Evolutionary conservation across 2,329 filamentous ascomycete species (phyloP).

Genomic region (Colletotrichum sp.): DNA sequence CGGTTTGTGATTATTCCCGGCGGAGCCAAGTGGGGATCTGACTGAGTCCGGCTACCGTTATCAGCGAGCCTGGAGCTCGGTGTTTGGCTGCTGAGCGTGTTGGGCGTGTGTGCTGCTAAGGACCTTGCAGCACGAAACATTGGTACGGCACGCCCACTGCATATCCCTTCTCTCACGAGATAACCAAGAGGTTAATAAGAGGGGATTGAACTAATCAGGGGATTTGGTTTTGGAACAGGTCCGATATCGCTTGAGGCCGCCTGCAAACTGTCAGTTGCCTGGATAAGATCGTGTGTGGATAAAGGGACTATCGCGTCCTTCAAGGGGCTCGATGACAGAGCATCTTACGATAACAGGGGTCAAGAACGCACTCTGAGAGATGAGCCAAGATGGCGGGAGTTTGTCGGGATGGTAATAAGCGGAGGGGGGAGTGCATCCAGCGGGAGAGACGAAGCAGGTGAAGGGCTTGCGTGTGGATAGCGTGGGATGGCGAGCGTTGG

Average conservation of each 20-base stretch:
- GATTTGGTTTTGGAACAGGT: not conserved
- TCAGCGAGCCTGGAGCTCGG: constrained; percentile 3
- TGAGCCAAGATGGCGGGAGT: not conserved
- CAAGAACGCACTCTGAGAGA: not conserved
- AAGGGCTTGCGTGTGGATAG: not conserved
- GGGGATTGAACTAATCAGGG: not conserved
- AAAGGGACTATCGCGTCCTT: not conserved
- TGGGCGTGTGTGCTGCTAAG: not conserved
- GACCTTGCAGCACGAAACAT: not conserved
- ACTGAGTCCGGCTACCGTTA: not conserved
- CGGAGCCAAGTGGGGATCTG: not conserved
- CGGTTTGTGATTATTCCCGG: constrained; percentile 8
- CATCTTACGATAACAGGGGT: constrained; percentile 9
- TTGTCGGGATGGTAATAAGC: not conserved
- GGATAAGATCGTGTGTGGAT: not conserved
- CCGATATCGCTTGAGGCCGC: not conserved
- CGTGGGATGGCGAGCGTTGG: not conserved
- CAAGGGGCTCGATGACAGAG: constrained; percentile 1
- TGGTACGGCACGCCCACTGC: not conserved
- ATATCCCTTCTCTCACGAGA: not conserved
- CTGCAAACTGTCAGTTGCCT: not conserved
- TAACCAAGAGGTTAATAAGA: constrained; percentile 3
- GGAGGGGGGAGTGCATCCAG: not conserved
- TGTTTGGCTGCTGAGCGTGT: not conserved
- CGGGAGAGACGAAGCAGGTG: not conserved